Base-by-base conservation (phyloP, 2,329 filamentous ascomycete species). In the Venturia asperata region DNA sequence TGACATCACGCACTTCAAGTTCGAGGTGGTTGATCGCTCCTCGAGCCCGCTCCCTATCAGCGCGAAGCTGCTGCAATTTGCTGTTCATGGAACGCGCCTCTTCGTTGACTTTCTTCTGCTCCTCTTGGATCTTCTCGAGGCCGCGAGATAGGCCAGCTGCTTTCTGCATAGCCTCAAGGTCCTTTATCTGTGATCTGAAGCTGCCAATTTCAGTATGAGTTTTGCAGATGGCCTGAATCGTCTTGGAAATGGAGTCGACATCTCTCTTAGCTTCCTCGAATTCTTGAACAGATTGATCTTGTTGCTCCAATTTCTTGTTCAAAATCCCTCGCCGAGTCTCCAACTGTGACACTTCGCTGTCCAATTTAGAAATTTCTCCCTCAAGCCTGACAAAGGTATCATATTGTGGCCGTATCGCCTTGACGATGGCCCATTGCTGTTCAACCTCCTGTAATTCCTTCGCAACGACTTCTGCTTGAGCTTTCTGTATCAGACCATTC, bases 41-140 rank as follows among this genome's bases (percentile, higher is more conserved):
- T 66, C 86, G 86, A 64, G 85, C 82, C 47, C 89, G 85, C 69
- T 96, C 90, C 69, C 85, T 87, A 42, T 94, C 90, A 15, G 77
- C 78, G 0, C 82, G 84, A 41, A 95, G 76, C 70, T 89, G 89
- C 7, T 82, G 76, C 15, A 93, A 81, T 55, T 80, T 83, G 52
- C 80, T 80, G 72, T 90, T 91, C 37, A 86, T 77, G 27, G 78
- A 77, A 64, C 87, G 85, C 69, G 86, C 82, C 72, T 90, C 85
- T 67, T 92, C 90, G 24, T 83, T 83, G 65, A 87, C 82, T 21
- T 79, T 77, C 61, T 85, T 85, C 67, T 92, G 85, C 61, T 92
- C 85, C 64, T 90, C 87, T 70, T 94, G 89, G 64, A 97, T 92
- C 69, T 94, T 90, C 64, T 96, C 90, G 7, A 91, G 83, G 39